A percentile compares a stretch with the other conserved stretches of the same genome.
phyloP scores from a whole-genome alignment of 805 yeast genomes.

The Suhomyces sp. region DNA sequence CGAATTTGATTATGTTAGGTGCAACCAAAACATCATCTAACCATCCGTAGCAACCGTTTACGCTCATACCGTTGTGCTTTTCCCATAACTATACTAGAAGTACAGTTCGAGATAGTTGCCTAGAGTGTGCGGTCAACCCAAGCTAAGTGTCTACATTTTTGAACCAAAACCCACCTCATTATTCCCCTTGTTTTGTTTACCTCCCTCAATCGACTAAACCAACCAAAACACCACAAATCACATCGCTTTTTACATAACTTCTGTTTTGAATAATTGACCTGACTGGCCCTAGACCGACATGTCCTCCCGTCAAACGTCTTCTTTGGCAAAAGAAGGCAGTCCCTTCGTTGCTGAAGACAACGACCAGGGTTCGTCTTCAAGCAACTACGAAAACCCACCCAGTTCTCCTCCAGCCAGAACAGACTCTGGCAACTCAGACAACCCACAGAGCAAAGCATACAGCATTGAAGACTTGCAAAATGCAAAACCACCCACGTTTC shows the following conservation, averaged over 20 bases:
- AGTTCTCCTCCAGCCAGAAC: slow-evolving; percentile 7
- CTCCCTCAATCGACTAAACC: neutral
- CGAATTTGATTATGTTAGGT: neutral
- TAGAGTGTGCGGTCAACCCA: neutral
- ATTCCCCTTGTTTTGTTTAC: neutral
- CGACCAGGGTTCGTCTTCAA: slow-evolving; percentile 3
- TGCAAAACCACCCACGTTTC: slow-evolving; percentile 12
- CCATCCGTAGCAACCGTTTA: neutral
- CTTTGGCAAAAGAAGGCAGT: neutral
- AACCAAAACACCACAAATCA: neutral
- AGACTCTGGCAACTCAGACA: neutral
- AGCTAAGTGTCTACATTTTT: neutral
- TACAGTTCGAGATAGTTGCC: neutral
- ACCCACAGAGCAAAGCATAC: neutral
- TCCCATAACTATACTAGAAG: neutral
- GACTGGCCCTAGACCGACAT: neutral
- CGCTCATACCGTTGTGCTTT: neutral
- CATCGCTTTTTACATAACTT: too few relatives aligned
- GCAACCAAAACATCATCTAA: neutral
- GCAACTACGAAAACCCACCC: slow-evolving; percentile 8
- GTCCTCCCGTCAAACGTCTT: neutral
- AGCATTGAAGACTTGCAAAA: slow-evolving; percentile 10
- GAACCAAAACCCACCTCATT: neutral
- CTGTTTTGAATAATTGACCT: neutral
- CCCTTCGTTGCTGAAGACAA: neutral